Conservation (phyloP, 352 stramenopile species). For the Pelagophyceae sp. region DNA sequence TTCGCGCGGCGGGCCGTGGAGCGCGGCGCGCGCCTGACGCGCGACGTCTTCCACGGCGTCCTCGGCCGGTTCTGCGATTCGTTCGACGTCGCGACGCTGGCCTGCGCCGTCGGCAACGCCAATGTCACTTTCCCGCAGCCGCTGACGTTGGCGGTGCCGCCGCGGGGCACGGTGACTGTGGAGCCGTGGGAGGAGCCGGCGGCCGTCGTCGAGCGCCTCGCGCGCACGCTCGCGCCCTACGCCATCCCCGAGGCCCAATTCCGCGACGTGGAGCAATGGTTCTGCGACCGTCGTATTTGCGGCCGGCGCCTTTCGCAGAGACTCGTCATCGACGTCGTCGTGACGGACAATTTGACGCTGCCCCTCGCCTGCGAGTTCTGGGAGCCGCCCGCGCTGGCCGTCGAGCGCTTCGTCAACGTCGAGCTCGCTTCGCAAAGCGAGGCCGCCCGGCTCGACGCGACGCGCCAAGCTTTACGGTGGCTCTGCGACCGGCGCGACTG, state of each 20-base stretch:
- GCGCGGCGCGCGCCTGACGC: not conserved
- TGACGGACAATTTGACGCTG: not conserved
- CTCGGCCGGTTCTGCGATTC: not conserved
- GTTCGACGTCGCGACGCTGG: not conserved
- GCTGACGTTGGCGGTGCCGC: not conserved
- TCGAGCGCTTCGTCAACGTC: not conserved
- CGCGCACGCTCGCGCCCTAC: not conserved
- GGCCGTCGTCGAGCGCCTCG: conserved; percentile 5
- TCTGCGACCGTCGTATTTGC: not conserved
- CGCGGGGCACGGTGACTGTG: not conserved
- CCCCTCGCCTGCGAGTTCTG: not conserved
- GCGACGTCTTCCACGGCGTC: not conserved
- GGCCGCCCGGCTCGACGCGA: not conserved
- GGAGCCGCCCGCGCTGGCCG: conserved; percentile 1
- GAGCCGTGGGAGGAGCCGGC: conserved; percentile 12
- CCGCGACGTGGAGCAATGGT: not conserved
- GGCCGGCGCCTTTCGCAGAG: not conserved
- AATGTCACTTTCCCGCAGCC: not conserved
- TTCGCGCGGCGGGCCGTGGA: not conserved
- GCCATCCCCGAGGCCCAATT: not conserved
- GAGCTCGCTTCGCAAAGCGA: no score
- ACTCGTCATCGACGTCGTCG: not conserved
- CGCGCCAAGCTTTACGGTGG: not conserved
- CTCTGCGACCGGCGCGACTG: not conserved
- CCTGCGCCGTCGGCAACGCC: not conserved